phyloP scores from a whole-genome alignment of 1,284 basidiomycete genomes.

The Naganishia sp. region DNA sequence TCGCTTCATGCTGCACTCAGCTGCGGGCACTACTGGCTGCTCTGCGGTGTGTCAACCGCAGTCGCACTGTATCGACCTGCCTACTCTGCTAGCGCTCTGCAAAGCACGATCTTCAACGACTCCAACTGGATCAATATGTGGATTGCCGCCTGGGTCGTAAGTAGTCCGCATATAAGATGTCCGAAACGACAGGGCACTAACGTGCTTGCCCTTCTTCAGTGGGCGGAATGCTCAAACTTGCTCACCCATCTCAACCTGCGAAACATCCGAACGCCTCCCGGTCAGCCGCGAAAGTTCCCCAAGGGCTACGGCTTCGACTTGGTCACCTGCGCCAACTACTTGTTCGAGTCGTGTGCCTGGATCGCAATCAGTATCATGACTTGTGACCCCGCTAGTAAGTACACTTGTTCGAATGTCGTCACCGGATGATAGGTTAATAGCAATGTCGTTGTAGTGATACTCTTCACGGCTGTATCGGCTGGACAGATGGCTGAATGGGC shows the following conservation, averaged over 20 bases:
- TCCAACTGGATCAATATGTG: conserved; percentile 69
- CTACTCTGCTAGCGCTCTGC: conserved; percentile 65
- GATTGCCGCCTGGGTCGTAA: conserved; percentile 71
- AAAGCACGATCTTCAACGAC: conserved; percentile 68
- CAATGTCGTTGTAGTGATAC: conserved; percentile 58
- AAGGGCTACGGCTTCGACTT: conserved; percentile 74
- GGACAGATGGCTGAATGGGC: conserved; percentile 88
- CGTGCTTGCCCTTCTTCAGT: conserved; percentile 56
- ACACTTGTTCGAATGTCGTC: too few species aligned
- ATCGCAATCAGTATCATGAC: conserved; percentile 74
- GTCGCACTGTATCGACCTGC: conserved; percentile 73
- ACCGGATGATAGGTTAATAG: not conserved
- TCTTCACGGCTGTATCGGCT: conserved; percentile 70
- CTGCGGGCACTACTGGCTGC: conserved; percentile 82
- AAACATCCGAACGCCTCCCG: conserved; percentile 76
- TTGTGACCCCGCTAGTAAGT: conserved; percentile 71
- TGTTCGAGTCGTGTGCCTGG: conserved; percentile 86
- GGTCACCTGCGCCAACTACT: conserved; percentile 91
- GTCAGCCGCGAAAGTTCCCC: conserved; percentile 79
- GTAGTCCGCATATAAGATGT: conserved; percentile 47
- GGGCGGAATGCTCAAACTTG: conserved; percentile 84
- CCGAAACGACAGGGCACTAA: not conserved
- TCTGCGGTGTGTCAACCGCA: conserved; percentile 76
- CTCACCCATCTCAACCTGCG: conserved; percentile 80
- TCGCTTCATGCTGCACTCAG: conserved; percentile 55